Conservation (phyloP, 768 basidiomycete species). For the Cantharellus anzutake region DNA sequence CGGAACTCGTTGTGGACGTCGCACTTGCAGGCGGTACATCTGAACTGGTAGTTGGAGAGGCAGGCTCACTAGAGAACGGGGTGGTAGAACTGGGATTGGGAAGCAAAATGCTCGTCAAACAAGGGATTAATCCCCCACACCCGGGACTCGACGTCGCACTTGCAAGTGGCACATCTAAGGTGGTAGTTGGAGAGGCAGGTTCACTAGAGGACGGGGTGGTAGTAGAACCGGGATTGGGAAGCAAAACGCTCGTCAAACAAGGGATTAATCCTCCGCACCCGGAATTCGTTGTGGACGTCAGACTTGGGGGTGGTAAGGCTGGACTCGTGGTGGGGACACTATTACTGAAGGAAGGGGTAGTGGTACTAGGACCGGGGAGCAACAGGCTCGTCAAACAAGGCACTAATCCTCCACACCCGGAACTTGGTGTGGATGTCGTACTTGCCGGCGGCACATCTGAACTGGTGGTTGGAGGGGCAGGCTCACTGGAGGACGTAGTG, state of each 20-base stretch:
- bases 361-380: conserved; percentile 2
- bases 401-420: conserved; percentile 1
- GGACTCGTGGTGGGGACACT: neutral
- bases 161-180: neutral
- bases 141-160: neutral
- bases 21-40: conserved; percentile 1
- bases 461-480: conserved; percentile 1
- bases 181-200: neutral
- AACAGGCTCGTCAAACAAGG: neutral
- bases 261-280: neutral
- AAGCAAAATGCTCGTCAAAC: neutral
- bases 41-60: neutral
- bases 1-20: neutral
- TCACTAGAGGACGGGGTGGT: neutral
- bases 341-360: neutral
- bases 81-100: conserved; percentile 3
- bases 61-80: neutral
- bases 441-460: neutral
- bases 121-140: neutral
- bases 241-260: neutral
- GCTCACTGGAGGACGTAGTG: neutral
- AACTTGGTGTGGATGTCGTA: conserved; percentile 1
- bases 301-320: neutral
- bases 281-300: neutral
- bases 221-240: conserved; percentile 1